Conservation (phyloP, 768 basidiomycete species). For the Agrocybe praecox region DNA sequence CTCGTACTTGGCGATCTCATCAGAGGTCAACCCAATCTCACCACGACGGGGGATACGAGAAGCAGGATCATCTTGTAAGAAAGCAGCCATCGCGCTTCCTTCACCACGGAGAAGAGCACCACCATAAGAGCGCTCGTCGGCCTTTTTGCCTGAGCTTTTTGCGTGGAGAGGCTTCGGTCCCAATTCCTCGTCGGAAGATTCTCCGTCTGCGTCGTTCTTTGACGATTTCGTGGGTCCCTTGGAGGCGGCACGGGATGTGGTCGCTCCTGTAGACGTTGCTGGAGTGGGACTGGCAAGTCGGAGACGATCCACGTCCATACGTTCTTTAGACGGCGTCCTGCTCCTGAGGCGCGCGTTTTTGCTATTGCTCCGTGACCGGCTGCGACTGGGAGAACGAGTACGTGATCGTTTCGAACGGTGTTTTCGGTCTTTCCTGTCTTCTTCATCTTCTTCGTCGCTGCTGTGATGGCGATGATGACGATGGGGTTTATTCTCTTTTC, state of each 20-base stretch:
- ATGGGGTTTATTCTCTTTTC: conserved; percentile 35
- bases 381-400: conserved; percentile 8
- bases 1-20: conserved; percentile 88
- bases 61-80: conserved; percentile 82
- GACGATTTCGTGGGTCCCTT: conserved; percentile 20
- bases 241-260: conserved; percentile 8
- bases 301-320: conserved; percentile 17
- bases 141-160: conserved; percentile 44
- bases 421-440: conserved; percentile 26
- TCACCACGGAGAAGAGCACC: conserved; percentile 91
- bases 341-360: conserved; percentile 16
- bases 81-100: conserved; percentile 98
- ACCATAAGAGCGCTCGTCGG: conserved; percentile 88
- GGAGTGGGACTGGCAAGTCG: not conserved
- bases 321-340: conserved; percentile 10
- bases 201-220: conserved; percentile 37
- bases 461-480: conserved; percentile 29
- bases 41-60: conserved; percentile 96
- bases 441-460: conserved; percentile 39
- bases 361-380: conserved; percentile 5
- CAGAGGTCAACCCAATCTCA: conserved; percentile 92
- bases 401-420: conserved; percentile 10
- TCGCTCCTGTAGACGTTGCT: not conserved
- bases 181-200: conserved; percentile 58
- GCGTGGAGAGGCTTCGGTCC: conserved; percentile 75